These are phyloP conservation scores for Pseudogymnoascus sp. DNA, from an alignment of 2,329 filamentous ascomycete genomes.

Conservation along the genomic window DNA sequence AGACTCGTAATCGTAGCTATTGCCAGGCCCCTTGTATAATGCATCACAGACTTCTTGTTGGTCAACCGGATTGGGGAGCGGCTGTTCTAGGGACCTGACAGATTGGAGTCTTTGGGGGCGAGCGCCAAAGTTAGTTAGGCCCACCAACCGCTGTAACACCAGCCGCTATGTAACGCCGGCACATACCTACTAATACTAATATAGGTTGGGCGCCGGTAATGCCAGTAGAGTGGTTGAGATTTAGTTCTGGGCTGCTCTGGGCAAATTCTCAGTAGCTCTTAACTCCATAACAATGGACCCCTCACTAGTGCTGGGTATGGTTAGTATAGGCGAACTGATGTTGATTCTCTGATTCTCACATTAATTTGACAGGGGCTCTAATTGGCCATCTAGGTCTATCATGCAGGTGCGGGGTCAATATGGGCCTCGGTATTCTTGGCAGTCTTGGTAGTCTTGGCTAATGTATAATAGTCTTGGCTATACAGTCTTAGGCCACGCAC, in stretches of 20 bases:
- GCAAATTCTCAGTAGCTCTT: background rate
- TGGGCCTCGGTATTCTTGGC: background rate
- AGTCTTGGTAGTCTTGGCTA: background rate
- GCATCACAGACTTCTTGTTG: background rate
- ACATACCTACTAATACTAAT: background rate
- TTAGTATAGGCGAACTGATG: background rate
- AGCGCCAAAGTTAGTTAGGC: background rate
- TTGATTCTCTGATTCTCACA: background rate
- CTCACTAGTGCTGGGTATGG: background rate
- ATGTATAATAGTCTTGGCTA: background rate
- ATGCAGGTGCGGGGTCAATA: background rate
- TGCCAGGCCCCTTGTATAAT: background rate
- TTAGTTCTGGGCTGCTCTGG: background rate
- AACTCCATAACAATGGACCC: no score
- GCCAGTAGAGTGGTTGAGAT: background rate
- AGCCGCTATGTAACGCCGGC: background rate
- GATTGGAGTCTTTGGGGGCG: background rate
- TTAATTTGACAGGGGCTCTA: background rate
- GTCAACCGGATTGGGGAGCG: background rate
- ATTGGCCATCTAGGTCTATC: background rate
- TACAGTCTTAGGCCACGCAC: background rate
- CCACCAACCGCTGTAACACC: background rate
- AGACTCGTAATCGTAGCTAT: background rate
- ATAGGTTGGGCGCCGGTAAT: constrained; percentile 3
- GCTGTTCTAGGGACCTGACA: background rate